Percentiles rank a stretch among this genome's conserved stretches.
phyloP scores from a whole-genome alignment of 495 filamentous ascomycete species.

The Penicillium crystallinum region DNA sequence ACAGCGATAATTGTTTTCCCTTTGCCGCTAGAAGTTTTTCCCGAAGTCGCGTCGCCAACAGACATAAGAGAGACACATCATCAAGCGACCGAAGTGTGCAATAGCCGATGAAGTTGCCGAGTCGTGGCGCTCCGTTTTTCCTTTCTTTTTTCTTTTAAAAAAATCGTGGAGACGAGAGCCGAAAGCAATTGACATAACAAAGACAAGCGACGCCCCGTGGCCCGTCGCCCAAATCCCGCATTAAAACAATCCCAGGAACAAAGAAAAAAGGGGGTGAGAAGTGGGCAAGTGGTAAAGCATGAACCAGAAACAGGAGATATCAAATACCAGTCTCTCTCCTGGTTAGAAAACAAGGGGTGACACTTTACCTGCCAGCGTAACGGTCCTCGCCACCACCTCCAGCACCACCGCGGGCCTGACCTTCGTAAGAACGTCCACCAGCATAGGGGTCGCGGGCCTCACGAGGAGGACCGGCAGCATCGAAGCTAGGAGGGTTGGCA shows the following conservation, averaged over 20 bases:
- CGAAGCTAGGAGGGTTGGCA: constrained; percentile 38
- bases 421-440: constrained; percentile 45
- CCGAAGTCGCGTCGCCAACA: constrained; percentile 39
- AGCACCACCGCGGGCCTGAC: constrained; percentile 14
- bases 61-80: constrained; percentile 41
- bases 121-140: constrained; percentile 29
- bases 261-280: constrained; percentile 8
- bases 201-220: constrained; percentile 31
- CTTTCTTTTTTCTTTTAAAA: constrained; percentile 8
- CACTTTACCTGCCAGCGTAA: constrained; percentile 42
- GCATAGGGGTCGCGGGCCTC: constrained; percentile 59
- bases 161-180: constrained; percentile 26
- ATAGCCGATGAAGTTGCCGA: constrained; percentile 26
- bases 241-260: constrained; percentile 32
- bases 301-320: constrained; percentile 12
- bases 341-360: constrained; percentile 10
- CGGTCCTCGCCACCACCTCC: constrained; percentile 37
- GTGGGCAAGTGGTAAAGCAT: constrained; percentile 6
- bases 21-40: constrained; percentile 41
- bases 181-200: constrained; percentile 29
- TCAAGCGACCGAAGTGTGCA: constrained; percentile 36
- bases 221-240: constrained; percentile 34
- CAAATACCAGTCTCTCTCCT: constrained; percentile 6
- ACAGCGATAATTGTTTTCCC: constrained; percentile 45
- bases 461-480: constrained; percentile 51